Conservation (phyloP, 441 rosid genomes). For the Erysimum pusillum region DNA sequence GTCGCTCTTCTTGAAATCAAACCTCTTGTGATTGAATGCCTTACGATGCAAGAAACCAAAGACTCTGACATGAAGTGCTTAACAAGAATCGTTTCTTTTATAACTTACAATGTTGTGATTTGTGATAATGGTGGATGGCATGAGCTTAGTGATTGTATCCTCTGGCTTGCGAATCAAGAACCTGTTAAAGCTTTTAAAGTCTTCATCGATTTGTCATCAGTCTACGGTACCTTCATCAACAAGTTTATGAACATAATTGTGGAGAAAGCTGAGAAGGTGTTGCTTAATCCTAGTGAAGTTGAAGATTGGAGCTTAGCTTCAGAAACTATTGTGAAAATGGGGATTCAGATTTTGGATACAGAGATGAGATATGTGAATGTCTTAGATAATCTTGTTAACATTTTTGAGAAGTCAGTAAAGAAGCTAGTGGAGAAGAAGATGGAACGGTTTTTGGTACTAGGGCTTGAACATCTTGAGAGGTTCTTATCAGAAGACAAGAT, state of each 20-base stretch:
- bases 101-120: conserved; percentile 11
- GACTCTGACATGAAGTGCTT: background rate
- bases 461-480: conserved; percentile 17
- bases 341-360: conserved; percentile 22
- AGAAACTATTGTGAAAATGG: conserved; percentile 25
- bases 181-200: conserved; percentile 24
- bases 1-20: conserved; percentile 1
- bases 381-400: background rate
- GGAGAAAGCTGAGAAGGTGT: background rate
- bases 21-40: conserved; percentile 2
- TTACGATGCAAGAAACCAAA: conserved; percentile 9
- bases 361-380: background rate
- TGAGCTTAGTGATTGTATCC: conserved; percentile 30
- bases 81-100: conserved; percentile 2
- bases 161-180: background rate
- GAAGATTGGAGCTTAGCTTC: conserved; percentile 27
- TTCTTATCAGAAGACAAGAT: conserved; percentile 19
- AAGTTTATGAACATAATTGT: background rate
- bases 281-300: background rate
- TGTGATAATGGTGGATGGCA: conserved; percentile 1
- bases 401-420: conserved; percentile 7
- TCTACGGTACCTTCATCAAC: background rate
- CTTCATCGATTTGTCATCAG: conserved; percentile 3
- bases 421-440: background rate
- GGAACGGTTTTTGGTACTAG: conserved; percentile 13